These are phyloP conservation scores for Pezicula carpinea DNA, from an alignment of 2,329 filamentous ascomycete genomes.

Conservation along the genomic window DNA sequence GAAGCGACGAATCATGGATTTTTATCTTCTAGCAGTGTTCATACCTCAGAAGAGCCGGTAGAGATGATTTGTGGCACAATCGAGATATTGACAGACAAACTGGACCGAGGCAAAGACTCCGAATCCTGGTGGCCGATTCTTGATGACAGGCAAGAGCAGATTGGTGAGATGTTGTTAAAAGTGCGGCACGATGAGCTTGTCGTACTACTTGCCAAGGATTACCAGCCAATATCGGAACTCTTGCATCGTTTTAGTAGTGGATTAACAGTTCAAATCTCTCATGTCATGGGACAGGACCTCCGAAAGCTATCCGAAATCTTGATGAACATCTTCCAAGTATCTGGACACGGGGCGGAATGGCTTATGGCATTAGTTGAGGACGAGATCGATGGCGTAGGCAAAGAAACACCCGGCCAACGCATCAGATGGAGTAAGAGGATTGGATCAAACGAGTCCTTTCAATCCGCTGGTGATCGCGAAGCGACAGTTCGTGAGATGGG, in stretches of 20 bases:
- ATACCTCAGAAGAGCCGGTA: conserved; percentile 28
- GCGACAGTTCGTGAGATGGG: conserved; percentile 71
- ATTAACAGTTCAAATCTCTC: conserved; percentile 78
- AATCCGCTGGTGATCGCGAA: conserved; percentile 61
- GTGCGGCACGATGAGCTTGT: conserved; percentile 83
- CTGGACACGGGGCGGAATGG: conserved; percentile 80
- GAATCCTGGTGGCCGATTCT: conserved; percentile 86
- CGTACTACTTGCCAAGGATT: conserved; percentile 81
- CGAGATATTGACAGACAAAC: conserved; percentile 68
- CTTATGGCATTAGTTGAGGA: conserved; percentile 90
- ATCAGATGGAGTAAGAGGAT: conserved; percentile 67
- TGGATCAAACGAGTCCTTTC: conserved; percentile 65
- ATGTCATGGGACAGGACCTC: conserved; percentile 71
- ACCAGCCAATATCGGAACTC: conserved; percentile 74
- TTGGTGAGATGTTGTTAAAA: conserved; percentile 82
- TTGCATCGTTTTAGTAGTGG: conserved; percentile 81
- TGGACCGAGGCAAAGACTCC: conserved; percentile 71
- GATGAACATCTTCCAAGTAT: conserved; percentile 93
- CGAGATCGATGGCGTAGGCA: conserved; percentile 90
- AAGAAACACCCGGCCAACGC: conserved; percentile 71
- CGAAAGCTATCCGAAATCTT: conserved; percentile 80
- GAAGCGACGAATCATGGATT: conserved; percentile 20
- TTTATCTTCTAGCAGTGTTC: conserved; percentile 24
- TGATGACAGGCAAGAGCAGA: conserved; percentile 68
- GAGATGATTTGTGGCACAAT: conserved; percentile 64